Percentiles rank a stretch among this genome's conserved stretches.
Conservation (phyloP, 805 yeast species). For the Kodamaea kaohsiungensis region DNA sequence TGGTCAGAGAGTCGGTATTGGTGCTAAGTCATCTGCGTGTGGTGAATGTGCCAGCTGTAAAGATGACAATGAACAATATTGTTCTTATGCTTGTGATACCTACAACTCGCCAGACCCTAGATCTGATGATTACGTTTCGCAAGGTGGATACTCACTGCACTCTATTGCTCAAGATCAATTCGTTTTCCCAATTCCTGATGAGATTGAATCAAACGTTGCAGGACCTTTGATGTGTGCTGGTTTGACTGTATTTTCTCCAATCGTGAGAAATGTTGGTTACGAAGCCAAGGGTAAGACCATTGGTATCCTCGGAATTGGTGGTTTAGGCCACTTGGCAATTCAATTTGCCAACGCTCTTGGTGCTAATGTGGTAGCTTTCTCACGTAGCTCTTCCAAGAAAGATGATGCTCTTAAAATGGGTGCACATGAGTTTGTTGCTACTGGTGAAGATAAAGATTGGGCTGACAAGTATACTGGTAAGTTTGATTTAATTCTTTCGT, state of each 20-base stretch:
- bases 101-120: slow-evolving; percentile 23
- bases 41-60: slow-evolving; percentile 26
- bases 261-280: slow-evolving; percentile 41
- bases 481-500: slow-evolving; percentile 54
- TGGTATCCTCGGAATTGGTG: slow-evolving; percentile 59
- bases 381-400: slow-evolving; percentile 50
- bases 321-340: slow-evolving; percentile 57
- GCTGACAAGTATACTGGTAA: slow-evolving; percentile 24
- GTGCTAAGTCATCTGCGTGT: slow-evolving; percentile 69
- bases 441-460: slow-evolving; percentile 51
- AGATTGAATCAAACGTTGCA: slow-evolving; percentile 48
- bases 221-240: slow-evolving; percentile 84
- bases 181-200: slow-evolving; percentile 61
- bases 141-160: slow-evolving; percentile 73
- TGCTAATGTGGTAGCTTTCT: slow-evolving; percentile 58
- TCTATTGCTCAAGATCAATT: slow-evolving; percentile 64
- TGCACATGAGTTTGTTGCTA: slow-evolving; percentile 55
- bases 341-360: slow-evolving; percentile 61
- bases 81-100: slow-evolving; percentile 21
- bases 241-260: slow-evolving; percentile 68
- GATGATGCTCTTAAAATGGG: slow-evolving; percentile 52
- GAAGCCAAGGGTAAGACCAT: slow-evolving; percentile 50
- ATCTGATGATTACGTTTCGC: slow-evolving; percentile 51
- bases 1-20: slow-evolving; percentile 81
- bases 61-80: slow-evolving; percentile 38